Evolutionary conservation across 352 stramenopile genomes (phyloP).

Genomic region (Globisporangium mamillatum): DNA sequence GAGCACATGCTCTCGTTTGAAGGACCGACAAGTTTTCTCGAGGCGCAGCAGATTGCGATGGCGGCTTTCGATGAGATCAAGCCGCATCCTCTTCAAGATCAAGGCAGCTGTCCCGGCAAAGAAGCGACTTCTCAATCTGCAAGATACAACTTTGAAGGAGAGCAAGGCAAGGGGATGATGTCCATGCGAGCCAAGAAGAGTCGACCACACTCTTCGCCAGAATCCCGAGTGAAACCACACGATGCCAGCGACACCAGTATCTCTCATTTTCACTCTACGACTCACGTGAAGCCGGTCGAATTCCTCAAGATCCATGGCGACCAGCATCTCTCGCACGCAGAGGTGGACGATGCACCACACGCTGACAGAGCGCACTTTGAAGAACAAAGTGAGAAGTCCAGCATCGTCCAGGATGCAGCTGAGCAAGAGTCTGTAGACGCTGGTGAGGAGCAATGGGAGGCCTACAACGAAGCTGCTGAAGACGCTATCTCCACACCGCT

Average conservation of each 20-base stretch:
- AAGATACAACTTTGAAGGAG: not conserved
- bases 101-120: too few relatives aligned
- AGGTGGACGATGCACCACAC: not conserved
- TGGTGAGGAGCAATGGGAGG: conserved; percentile 6
- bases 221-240: not conserved
- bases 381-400: not conserved
- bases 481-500: conserved; percentile 3
- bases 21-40: conserved; percentile 36
- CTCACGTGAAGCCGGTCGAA: not conserved
- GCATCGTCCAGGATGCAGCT: not conserved
- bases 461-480: conserved; percentile 3
- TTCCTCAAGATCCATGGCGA: not conserved
- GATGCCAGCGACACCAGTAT: not conserved
- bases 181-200: not conserved
- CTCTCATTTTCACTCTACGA: not conserved
- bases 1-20: conserved; percentile 26
- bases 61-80: conserved; percentile 6
- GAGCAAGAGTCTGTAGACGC: not conserved
- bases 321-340: not conserved
- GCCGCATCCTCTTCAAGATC: not conserved
- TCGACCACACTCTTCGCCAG: conserved; percentile 11
- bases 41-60: conserved; percentile 34
- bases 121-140: not conserved
- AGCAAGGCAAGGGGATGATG: not conserved
- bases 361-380: not conserved